A percentile compares a stretch with the other conserved stretches of the same genome.
phyloP scores from a whole-genome alignment of 768 basidiomycete species.

The Multifurca ochricompacta region DNA sequence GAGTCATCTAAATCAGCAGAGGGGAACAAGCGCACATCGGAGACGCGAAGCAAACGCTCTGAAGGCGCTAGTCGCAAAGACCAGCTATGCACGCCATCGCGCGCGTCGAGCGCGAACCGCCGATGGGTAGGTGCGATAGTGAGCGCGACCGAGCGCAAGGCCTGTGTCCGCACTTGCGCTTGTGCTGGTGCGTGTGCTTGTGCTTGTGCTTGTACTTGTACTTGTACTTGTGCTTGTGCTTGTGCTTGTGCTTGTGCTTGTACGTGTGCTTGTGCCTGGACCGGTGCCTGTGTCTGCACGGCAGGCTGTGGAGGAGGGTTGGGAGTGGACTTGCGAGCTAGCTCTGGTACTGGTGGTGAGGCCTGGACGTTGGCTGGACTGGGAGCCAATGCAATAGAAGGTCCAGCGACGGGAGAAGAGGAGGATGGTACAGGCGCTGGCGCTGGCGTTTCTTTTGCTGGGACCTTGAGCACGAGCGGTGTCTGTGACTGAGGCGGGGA shows the following conservation, averaged over 20 bases:
- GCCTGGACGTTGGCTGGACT: slow-evolving; percentile 6
- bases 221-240: slow-evolving; percentile 15
- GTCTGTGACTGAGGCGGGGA: slow-evolving; percentile 23
- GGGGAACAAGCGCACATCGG: slow-evolving; percentile 44
- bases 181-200: slow-evolving; percentile 5
- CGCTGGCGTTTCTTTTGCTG: neutral
- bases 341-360: no score
- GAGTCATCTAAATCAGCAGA: slow-evolving; percentile 57
- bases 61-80: slow-evolving; percentile 49
- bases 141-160: slow-evolving; percentile 23
- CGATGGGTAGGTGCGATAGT: slow-evolving; percentile 46
- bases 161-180: slow-evolving; percentile 14
- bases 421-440: slow-evolving; percentile 20
- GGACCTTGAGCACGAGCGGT: slow-evolving; percentile 22
- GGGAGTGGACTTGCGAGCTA: no score
- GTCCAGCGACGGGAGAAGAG: slow-evolving; percentile 21
- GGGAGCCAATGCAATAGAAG: slow-evolving; percentile 16
- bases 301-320: no score
- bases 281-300: no score
- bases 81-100: slow-evolving; percentile 71
- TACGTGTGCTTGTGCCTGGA: no score
- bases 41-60: slow-evolving; percentile 50
- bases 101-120: slow-evolving; percentile 49
- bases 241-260: no score
- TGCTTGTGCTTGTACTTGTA: slow-evolving; percentile 21